Conservation (phyloP, 305 asterid species). For the Fraxinus sp. region DNA sequence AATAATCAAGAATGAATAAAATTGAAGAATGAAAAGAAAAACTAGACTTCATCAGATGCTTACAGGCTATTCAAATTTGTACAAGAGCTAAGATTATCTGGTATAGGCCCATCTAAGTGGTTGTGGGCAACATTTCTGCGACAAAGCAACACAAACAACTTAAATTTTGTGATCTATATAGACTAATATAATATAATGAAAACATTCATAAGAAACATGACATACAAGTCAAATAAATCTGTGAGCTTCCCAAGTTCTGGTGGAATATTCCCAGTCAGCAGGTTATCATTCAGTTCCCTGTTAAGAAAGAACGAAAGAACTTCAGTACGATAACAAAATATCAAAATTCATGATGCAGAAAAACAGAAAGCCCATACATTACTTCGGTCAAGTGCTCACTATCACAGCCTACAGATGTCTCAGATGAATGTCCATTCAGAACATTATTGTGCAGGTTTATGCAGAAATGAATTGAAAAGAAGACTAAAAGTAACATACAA, state of each 20-base stretch:
- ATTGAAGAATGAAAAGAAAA: background rate
- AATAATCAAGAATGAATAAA: background rate
- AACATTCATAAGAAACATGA: background rate
- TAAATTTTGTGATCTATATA: background rate
- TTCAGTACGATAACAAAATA: background rate
- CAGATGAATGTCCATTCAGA: background rate
- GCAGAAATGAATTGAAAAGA: background rate
- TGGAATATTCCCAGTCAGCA: slow-evolving; percentile 74
- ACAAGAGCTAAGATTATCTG: slow-evolving; percentile 92
- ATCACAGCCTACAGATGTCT: background rate
- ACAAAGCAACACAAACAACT: background rate
- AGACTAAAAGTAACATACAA: slow-evolving; percentile 41
- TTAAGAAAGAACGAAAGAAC: background rate
- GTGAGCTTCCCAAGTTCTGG: slow-evolving; percentile 90
- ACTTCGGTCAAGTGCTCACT: background rate
- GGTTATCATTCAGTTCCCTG: slow-evolving; percentile 89
- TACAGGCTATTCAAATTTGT: slow-evolving; percentile 94
- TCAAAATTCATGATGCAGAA: background rate
- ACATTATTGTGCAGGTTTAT: background rate
- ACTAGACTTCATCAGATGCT: slow-evolving; percentile 25
- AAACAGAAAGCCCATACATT: background rate
- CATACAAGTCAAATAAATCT: slow-evolving; percentile 82
- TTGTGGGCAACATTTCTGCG: slow-evolving; percentile 91
- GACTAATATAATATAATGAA: background rate
- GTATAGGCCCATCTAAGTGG: slow-evolving; percentile 70